These are phyloP conservation scores for Blastomyces parvus DNA, from an alignment of 2,329 filamentous ascomycete genomes.

Conservation along the genomic window DNA sequence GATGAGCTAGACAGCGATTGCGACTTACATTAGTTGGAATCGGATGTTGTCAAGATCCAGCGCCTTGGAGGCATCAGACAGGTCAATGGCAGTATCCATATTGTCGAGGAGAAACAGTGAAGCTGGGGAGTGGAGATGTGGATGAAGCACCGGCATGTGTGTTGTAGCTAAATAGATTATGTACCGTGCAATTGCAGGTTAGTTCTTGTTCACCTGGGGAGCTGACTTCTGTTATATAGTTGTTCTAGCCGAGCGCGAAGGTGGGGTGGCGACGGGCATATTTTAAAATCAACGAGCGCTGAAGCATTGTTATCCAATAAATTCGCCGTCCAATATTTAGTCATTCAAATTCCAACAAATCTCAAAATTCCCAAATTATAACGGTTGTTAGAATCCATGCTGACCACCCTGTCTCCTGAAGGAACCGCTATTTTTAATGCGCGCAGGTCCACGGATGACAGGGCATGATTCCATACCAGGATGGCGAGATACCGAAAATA, in stretches of 20 bases:
- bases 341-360: too few relatives aligned
- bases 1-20: conserved; percentile 2
- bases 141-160: not conserved
- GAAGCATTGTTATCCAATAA: not conserved
- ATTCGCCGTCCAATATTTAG: not conserved
- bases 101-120: conserved; percentile 15
- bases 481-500: not conserved
- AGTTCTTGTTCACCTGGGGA: not conserved
- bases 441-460: too few relatives aligned
- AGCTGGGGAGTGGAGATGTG: not conserved
- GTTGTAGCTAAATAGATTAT: not conserved
- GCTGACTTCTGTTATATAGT: not conserved
- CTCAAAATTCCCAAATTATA: too few relatives aligned
- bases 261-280: not conserved
- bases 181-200: not conserved
- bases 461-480: too few relatives aligned
- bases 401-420: too few relatives aligned
- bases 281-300: not conserved
- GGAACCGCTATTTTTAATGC: too few relatives aligned
- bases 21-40: conserved; percentile 78
- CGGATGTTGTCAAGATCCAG: conserved; percentile 86
- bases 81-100: conserved; percentile 88
- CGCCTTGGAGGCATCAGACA: conserved; percentile 73
- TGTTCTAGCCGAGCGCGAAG: not conserved
- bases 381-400: too few relatives aligned